phyloP scores from a whole-genome alignment of 192 early-diverging fungal species.

The Obelidium mucronatum region DNA sequence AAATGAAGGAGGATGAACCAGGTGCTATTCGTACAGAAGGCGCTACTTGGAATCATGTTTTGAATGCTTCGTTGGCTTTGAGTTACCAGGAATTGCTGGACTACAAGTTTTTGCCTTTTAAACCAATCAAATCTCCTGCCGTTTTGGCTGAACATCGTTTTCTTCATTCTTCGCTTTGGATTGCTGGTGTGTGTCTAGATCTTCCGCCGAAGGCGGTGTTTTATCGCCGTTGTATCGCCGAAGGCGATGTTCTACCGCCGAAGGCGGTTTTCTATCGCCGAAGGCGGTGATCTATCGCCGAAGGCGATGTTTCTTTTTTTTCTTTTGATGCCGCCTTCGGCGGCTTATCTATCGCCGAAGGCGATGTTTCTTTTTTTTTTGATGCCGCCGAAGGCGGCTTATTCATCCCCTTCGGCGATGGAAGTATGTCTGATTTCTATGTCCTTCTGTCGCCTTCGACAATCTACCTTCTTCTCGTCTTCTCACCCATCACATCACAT shows the following conservation, averaged over 20 bases:
- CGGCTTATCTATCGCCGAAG: too few relatives aligned
- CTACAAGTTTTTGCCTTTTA: constrained; percentile 19
- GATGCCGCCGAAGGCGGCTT: too few relatives aligned
- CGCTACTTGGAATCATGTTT: constrained; percentile 45
- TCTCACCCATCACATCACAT: too few relatives aligned
- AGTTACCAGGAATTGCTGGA: constrained; percentile 36
- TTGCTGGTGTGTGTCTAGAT: constrained; percentile 65
- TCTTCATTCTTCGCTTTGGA: constrained; percentile 60
- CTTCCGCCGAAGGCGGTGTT: too few relatives aligned
- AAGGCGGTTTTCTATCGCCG: too few relatives aligned
- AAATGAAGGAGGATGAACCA: constrained; percentile 26
- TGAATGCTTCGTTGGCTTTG: constrained; percentile 34
- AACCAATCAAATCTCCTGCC: constrained; percentile 1
- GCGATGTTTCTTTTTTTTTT: too few relatives aligned
- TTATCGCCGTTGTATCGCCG: too few relatives aligned
- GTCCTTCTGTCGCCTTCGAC: background rate
- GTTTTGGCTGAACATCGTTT: constrained; percentile 41
- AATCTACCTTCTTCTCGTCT: background rate
- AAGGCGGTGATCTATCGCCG: too few relatives aligned
- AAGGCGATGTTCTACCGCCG: too few relatives aligned
- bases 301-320: background rate
- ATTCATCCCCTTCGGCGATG: too few relatives aligned
- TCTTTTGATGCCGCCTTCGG: too few relatives aligned
- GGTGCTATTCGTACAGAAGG: constrained; percentile 34
- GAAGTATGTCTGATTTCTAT: background rate